A percentile compares a stretch with the other conserved stretches of the same genome.
Evolutionary conservation across 2,329 filamentous ascomycete species (phyloP).

Genomic region (Trichothecium roseum): DNA sequence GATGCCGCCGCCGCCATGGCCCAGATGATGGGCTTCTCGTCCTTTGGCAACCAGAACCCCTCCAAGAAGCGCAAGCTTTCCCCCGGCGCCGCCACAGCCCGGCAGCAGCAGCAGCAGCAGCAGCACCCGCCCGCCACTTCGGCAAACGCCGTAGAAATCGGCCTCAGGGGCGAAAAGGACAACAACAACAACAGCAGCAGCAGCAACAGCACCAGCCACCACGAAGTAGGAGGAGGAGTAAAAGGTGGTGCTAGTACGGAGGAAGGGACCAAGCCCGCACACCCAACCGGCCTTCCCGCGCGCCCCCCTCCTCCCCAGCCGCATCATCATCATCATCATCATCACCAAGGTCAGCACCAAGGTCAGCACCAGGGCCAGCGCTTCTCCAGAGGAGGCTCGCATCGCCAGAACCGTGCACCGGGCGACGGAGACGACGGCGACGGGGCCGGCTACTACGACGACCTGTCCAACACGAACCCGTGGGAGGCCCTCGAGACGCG

Average conservation of each 20-base stretch:
- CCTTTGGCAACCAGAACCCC: conserved; percentile 48
- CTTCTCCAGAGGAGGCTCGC: conserved; percentile 13
- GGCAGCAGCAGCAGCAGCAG: conserved; percentile 14
- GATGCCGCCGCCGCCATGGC: conserved; percentile 42
- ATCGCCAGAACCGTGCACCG: conserved; percentile 9
- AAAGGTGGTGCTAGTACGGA: too few relatives aligned
- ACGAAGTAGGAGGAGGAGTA: too few relatives aligned
- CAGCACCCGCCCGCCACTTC: conserved; percentile 11
- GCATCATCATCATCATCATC: too few relatives aligned
- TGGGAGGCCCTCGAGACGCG: conserved; percentile 50
- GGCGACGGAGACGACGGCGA: too few relatives aligned
- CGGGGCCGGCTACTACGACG: conserved; percentile 62
- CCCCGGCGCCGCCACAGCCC: conserved; percentile 34
- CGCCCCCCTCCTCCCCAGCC: too few relatives aligned
- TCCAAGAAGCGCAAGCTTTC: conserved; percentile 59
- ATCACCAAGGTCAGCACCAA: conserved; percentile 2
- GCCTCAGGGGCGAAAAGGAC: conserved; percentile 28
- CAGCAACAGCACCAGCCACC: too few relatives aligned
- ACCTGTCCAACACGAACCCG: conserved; percentile 60
- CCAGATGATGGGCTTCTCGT: conserved; percentile 61
- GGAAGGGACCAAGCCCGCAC: too few relatives aligned
- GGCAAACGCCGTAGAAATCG: conserved; percentile 34
- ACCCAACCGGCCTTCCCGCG: too few relatives aligned
- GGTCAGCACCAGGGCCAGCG: conserved; percentile 9
- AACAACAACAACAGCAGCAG: conserved; percentile 5